Base-by-base conservation (phyloP, 1,284 basidiomycete genomes). In the Malassezia restricta region DNA sequence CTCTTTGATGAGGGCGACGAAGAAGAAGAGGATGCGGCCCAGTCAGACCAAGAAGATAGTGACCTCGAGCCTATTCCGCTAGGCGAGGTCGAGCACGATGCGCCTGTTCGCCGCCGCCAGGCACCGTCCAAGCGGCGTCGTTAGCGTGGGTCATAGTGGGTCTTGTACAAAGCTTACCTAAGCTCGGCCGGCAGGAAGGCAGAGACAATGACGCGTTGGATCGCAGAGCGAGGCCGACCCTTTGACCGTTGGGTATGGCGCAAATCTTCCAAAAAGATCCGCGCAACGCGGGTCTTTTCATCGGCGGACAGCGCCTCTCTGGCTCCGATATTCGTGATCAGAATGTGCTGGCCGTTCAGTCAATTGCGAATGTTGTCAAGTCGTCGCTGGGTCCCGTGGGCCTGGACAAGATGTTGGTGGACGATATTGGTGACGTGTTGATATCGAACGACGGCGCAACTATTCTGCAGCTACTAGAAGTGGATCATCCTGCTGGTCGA, bases 361-460 rank as follows among this genome's bases (percentile, higher is more conserved):
- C 90, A 8, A 94, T 99, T 67, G 88, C 94, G 59, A 98, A 99
- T 76, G 86, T 96, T 64, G 83, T 99, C 50, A 96, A 94, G 79
- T 94, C 87, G 66, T 94, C 89, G 42, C 75, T 99, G 40, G 94
- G 94, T 8, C 94, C 94, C 6, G 80, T 96, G 52, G 92, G 68
- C 32, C 63, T 73, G 40, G 71, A 73, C 59, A 72, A 72, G 51
- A 74, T 98, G 91, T 80, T 96, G 45, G 92, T 98, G 28, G 92
- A 98, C 75, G 94, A 96, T 76, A 92, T 98, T 66, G 94, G 94
- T 65, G 94, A 99, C 79, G 91, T 99, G 40, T 98, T 92, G 37
- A 98, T 99, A 75, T 95, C 92, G 52, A 99, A 99, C 76, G 94
- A 98, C 77, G 94, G 94, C 46, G 94, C 94, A 24, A 98, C 94